phyloP scores from a whole-genome alignment of 805 yeast genomes.

The Sugiyamaella valdiviana region DNA sequence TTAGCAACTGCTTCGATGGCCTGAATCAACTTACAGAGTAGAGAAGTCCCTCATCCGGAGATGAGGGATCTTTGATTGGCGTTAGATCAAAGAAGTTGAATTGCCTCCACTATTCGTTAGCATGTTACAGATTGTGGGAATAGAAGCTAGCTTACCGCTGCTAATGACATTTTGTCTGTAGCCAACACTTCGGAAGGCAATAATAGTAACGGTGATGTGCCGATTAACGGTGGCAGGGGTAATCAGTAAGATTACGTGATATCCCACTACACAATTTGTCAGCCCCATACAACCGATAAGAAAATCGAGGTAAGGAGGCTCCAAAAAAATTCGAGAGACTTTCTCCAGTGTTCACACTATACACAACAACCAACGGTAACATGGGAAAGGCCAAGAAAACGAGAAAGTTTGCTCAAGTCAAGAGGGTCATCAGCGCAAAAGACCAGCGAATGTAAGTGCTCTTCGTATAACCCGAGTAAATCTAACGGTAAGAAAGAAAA shows the following conservation, averaged over 20 bases:
- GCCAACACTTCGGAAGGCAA: background rate
- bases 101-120: slow-evolving; percentile 54
- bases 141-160: background rate
- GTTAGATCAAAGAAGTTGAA: slow-evolving; percentile 78
- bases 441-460: slow-evolving; percentile 38
- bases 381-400: slow-evolving; percentile 99
- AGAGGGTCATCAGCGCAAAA: slow-evolving; percentile 69
- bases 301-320: background rate
- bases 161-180: background rate
- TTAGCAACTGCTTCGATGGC: background rate
- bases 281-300: background rate
- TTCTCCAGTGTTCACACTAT: too few relatives aligned
- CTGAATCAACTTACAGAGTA: slow-evolving; percentile 45
- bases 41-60: slow-evolving; percentile 53
- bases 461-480: background rate
- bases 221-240: background rate
- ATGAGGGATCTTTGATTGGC: slow-evolving; percentile 79
- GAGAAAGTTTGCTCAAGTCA: slow-evolving; percentile 90
- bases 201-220: too few relatives aligned
- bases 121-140: background rate
- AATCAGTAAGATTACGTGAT: background rate
- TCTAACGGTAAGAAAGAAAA: slow-evolving; percentile 25
- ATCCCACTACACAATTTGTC: background rate
- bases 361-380: too few relatives aligned
- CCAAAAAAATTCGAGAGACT: background rate